Conservation (phyloP, 2,329 filamentous ascomycete genomes). For the Parastagonospora nodorum region DNA sequence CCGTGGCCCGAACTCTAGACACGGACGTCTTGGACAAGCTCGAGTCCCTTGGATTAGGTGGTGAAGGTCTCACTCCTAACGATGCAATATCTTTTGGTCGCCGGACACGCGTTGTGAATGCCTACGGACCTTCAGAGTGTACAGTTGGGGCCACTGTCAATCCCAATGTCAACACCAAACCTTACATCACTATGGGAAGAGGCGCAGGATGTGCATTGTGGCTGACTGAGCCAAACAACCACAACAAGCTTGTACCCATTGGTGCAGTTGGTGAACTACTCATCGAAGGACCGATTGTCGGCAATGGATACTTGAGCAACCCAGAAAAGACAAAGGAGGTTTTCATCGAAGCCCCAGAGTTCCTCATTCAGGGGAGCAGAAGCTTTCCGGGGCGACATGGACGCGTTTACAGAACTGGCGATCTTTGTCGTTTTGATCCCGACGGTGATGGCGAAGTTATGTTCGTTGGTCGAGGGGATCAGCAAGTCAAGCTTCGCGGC, state of each 20-base stretch:
- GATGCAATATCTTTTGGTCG: conserved; percentile 52
- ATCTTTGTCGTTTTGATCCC: conserved; percentile 56
- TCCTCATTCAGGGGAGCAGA: conserved; percentile 65
- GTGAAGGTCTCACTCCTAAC: conserved; percentile 42
- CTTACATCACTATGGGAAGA: conserved; percentile 46
- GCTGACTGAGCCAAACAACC: conserved; percentile 49
- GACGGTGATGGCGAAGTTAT: conserved; percentile 42
- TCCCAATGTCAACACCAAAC: conserved; percentile 30
- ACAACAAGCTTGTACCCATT: conserved; percentile 43
- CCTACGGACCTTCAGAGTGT: conserved; percentile 45
- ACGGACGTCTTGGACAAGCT: conserved; percentile 48
- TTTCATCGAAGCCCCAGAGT: conserved; percentile 58
- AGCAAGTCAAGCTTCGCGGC: conserved; percentile 50
- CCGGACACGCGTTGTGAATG: conserved; percentile 41
- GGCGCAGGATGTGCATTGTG: conserved; percentile 44
- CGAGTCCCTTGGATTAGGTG: conserved; percentile 51
- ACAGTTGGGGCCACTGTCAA: conserved; percentile 44
- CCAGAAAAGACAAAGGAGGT: conserved; percentile 43
- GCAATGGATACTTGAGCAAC: conserved; percentile 45
- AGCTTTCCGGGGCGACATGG: conserved; percentile 59
- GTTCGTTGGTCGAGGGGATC: conserved; percentile 45
- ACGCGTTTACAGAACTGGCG: conserved; percentile 40
- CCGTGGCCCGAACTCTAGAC: conserved; percentile 43
- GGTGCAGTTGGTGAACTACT: conserved; percentile 59
- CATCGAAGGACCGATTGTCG: conserved; percentile 61